A percentile compares a stretch with the other conserved stretches of the same genome.
Evolutionary conservation across 2,329 filamentous ascomycete genomes (phyloP).

Genomic region (Phyllosticta citribraziliensis): DNA sequence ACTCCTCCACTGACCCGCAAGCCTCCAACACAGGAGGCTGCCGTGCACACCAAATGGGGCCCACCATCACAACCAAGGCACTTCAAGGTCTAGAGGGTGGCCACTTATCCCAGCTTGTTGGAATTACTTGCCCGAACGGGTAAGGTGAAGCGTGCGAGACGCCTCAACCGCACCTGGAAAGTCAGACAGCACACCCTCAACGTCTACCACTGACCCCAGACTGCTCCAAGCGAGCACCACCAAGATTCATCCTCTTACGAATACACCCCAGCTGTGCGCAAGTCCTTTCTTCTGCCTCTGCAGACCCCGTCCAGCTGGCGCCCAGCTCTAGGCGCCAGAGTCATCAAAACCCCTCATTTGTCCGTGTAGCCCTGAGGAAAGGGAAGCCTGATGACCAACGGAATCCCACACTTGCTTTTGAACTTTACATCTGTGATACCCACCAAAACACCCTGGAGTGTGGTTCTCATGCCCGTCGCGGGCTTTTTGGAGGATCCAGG

Average conservation of each 20-base stretch:
- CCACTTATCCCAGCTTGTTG: background rate
- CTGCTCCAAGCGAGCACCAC: background rate
- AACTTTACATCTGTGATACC: background rate
- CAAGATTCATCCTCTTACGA: background rate
- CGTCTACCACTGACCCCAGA: background rate
- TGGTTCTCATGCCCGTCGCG: background rate
- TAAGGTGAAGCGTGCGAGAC: background rate
- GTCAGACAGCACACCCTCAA: background rate
- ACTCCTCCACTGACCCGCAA: background rate
- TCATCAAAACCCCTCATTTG: background rate
- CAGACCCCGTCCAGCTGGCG: background rate
- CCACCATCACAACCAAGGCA: background rate
- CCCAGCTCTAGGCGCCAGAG: background rate
- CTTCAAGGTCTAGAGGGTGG: background rate
- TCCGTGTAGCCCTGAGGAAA: background rate
- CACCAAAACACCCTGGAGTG: background rate
- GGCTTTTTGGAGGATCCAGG: background rate
- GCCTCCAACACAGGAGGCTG: background rate
- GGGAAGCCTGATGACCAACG: background rate
- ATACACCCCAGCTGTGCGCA: background rate
- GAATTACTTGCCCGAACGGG: background rate
- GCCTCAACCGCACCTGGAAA: background rate
- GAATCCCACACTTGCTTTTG: background rate
- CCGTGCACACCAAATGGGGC: background rate
- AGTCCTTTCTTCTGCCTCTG: background rate